These are phyloP conservation scores for Penicillium concentricum DNA, from an alignment of 2,329 filamentous ascomycete genomes.

Conservation along the genomic window DNA sequence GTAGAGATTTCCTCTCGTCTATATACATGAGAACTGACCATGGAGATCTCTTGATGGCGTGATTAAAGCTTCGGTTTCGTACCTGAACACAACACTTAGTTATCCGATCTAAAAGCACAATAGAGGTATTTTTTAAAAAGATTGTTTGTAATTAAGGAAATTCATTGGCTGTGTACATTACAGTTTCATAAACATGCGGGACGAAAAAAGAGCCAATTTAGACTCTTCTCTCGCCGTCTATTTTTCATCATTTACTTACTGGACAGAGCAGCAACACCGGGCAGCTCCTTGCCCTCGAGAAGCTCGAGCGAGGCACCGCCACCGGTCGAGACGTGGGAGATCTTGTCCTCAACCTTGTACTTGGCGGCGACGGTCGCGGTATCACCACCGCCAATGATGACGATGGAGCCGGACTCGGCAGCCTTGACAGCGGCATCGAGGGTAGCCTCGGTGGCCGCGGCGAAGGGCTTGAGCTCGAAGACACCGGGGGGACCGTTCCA, in stretches of 20 bases:
- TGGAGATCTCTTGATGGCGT: not conserved
- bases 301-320: slow-evolving; percentile 94
- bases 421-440: slow-evolving; percentile 84
- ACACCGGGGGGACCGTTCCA: slow-evolving; percentile 98
- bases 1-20: not conserved
- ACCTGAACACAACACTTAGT: slow-evolving; percentile 30
- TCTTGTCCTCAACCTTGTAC: slow-evolving; percentile 92
- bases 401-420: slow-evolving; percentile 81
- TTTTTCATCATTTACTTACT: slow-evolving; percentile 54
- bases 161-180: slow-evolving; percentile 38
- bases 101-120: slow-evolving; percentile 8
- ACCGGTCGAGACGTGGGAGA: slow-evolving; percentile 96
- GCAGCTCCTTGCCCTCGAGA: slow-evolving; percentile 95
- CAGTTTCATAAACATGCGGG: slow-evolving; percentile 30
- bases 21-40: not conserved
- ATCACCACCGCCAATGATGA: slow-evolving; percentile 98
- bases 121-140: not conserved
- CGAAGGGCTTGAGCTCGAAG: slow-evolving; percentile 95
- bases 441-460: slow-evolving; percentile 85
- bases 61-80: slow-evolving; percentile 31
- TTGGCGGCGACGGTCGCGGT: slow-evolving; percentile 97
- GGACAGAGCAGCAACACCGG: slow-evolving; percentile 89
- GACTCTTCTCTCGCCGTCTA: not conserved
- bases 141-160: slow-evolving; percentile 18
- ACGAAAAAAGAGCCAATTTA: not conserved